Evolutionary conservation across 169 alveolate genomes (phyloP).

Genomic region (Plasmodium knowlesi): DNA sequence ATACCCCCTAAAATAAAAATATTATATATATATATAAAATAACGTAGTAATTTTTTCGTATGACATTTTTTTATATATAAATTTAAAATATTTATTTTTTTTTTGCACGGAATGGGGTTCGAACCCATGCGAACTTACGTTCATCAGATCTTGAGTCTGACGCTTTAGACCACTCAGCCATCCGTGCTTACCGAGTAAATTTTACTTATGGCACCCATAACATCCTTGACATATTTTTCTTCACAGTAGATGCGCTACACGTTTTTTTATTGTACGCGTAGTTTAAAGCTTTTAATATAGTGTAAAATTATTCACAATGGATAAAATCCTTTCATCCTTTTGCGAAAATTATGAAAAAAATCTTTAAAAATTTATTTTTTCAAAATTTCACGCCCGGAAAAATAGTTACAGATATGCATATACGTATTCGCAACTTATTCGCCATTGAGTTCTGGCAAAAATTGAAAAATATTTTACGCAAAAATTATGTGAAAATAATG

Average conservation of each 20-base stretch:
- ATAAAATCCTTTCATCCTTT: not conserved
- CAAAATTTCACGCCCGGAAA: not conserved
- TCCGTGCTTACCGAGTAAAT: constrained; percentile 68
- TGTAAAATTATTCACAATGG: not conserved
- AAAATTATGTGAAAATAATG: not conserved
- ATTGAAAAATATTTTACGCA: not conserved
- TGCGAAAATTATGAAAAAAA: not conserved
- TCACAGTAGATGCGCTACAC: not conserved
- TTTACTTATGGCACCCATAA: not conserved
- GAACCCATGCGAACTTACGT: constrained; percentile 88
- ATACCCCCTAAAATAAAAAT: too few relatives aligned
- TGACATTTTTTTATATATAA: too few relatives aligned
- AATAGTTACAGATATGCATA: not conserved
- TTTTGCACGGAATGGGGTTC: constrained; percentile 86
- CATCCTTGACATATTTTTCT: not conserved
- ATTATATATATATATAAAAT: too few relatives aligned
- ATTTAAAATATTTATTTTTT: not conserved
- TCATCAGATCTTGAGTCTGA: constrained; percentile 88
- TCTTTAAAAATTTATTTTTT: not conserved
- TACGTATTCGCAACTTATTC: not conserved
- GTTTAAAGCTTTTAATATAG: not conserved
- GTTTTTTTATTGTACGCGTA: not conserved
- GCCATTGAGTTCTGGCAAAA: not conserved
- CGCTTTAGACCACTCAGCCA: constrained; percentile 90
- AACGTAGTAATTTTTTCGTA: too few relatives aligned